A percentile compares a stretch with the other conserved stretches of the same genome.
phyloP scores from a whole-genome alignment of 1,139 yeast genomes.

The Blastobotrys proliferans region DNA sequence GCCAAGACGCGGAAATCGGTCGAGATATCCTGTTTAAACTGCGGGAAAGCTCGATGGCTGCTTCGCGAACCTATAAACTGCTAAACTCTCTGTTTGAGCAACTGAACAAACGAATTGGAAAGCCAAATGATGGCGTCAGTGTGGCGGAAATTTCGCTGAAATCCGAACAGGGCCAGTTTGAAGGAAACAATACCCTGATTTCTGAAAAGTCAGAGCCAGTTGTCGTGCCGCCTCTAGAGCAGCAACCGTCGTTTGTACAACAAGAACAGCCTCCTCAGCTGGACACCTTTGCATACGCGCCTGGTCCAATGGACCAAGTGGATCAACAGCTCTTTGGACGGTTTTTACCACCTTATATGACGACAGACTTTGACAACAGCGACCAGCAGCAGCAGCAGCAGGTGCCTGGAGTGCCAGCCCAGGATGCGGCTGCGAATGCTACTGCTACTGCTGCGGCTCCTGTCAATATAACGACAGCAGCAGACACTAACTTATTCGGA shows the following conservation, averaged over 20 bases:
- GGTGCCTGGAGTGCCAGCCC: too few species aligned
- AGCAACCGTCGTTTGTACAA: conserved; percentile 7
- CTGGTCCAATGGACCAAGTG: conserved; percentile 73
- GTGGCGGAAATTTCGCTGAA: conserved; percentile 6
- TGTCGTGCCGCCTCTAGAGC: conserved; percentile 7
- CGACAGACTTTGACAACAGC: neutral
- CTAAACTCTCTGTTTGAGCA: conserved; percentile 79
- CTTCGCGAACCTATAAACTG: conserved; percentile 73
- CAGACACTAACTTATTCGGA: neutral
- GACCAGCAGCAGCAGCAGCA: too few species aligned
- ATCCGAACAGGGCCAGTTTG: conserved; percentile 32
- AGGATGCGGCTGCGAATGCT: too few species aligned
- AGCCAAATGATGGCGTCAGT: conserved; percentile 2
- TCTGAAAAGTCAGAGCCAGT: neutral
- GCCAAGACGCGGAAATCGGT: conserved; percentile 77
- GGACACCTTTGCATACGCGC: neutral
- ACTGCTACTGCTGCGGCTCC: too few species aligned
- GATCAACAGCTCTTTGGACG: conserved; percentile 83
- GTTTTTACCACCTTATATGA: conserved; percentile 79
- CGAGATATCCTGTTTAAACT: conserved; percentile 66
- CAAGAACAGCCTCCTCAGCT: neutral
- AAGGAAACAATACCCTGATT: neutral
- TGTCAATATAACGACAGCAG: too few species aligned
- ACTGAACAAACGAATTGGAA: conserved; percentile 40
- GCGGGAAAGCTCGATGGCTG: conserved; percentile 73